Conservation (phyloP, 169 alveolate species). For the Eimeria tenella region DNA sequence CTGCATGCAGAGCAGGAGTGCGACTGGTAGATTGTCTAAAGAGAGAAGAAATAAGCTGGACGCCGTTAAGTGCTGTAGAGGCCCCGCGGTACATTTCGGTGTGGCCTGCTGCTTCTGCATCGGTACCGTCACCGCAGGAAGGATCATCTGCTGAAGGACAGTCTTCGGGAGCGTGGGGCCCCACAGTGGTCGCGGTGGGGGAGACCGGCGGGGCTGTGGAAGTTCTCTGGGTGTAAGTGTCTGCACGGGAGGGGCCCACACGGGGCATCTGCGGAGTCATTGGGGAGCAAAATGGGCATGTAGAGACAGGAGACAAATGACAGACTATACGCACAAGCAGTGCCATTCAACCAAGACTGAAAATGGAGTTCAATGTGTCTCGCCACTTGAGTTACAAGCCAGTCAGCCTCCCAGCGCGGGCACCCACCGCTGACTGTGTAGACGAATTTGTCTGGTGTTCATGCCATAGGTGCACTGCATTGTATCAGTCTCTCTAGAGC, state of each 20-base stretch:
- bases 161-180: conserved; percentile 23
- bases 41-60: conserved; percentile 25
- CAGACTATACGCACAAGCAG: no score
- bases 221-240: conserved; percentile 37
- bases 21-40: conserved; percentile 28
- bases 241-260: background rate
- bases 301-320: no score
- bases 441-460: no score
- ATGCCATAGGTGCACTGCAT: no score
- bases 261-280: no score
- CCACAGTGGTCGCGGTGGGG: conserved; percentile 38
- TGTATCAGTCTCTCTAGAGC: no score
- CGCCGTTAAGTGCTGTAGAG: conserved; percentile 3
- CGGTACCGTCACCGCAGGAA: background rate
- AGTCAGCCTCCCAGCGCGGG: no score
- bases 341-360: no score
- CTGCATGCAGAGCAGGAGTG: background rate
- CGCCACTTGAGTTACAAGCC: no score
- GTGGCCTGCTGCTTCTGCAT: conserved; percentile 34
- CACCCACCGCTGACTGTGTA: no score
- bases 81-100: conserved; percentile 56
- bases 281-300: no score
- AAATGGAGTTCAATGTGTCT: no score
- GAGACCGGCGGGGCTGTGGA: conserved; percentile 46
- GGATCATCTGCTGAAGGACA: background rate